Evolutionary conservation across 2,329 filamentous ascomycete species (phyloP).

Genomic region (Fusarium robinianum): DNA sequence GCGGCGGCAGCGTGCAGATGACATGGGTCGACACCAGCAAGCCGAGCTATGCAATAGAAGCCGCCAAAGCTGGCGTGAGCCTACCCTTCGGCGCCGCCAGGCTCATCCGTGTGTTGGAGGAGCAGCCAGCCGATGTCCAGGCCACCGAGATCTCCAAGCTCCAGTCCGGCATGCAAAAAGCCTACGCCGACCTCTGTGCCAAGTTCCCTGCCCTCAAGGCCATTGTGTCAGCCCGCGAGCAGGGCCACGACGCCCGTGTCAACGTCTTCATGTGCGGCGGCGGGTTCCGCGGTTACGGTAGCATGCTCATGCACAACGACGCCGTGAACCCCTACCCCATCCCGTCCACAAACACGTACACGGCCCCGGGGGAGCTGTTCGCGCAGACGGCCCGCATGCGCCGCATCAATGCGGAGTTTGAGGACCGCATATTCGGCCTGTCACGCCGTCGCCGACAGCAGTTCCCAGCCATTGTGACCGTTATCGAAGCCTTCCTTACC

Average conservation of each 20-base stretch:
- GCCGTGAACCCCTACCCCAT: slow-evolving; percentile 79
- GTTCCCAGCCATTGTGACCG: slow-evolving; percentile 80
- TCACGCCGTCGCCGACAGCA: slow-evolving; percentile 79
- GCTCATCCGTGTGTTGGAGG: slow-evolving; percentile 55
- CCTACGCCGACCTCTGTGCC: slow-evolving; percentile 59
- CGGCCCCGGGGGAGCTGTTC: slow-evolving; percentile 65
- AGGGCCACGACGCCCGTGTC: slow-evolving; percentile 49
- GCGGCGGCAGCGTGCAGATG: slow-evolving; percentile 72
- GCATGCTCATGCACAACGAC: slow-evolving; percentile 82
- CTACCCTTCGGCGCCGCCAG: slow-evolving; percentile 66
- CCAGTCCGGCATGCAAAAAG: slow-evolving; percentile 58
- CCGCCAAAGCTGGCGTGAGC: slow-evolving; percentile 59
- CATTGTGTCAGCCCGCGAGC: slow-evolving; percentile 43
- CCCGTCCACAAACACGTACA: slow-evolving; percentile 79
- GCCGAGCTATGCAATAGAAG: slow-evolving; percentile 54
- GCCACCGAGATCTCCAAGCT: slow-evolving; percentile 59
- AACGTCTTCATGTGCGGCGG: slow-evolving; percentile 86
- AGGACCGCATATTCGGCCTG: slow-evolving; percentile 72
- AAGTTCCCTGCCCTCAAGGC: slow-evolving; percentile 55
- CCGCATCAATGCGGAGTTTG: slow-evolving; percentile 52
- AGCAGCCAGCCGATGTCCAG: slow-evolving; percentile 46
- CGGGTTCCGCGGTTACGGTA: slow-evolving; percentile 89
- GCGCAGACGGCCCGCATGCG: slow-evolving; percentile 56
- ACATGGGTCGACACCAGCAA: slow-evolving; percentile 61
- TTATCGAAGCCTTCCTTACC: slow-evolving; percentile 74